A percentile compares a stretch with the other conserved stretches of the same genome.
phyloP scores from a whole-genome alignment of 2,329 filamentous ascomycete genomes.

The Dendrostoma leiphaemia region DNA sequence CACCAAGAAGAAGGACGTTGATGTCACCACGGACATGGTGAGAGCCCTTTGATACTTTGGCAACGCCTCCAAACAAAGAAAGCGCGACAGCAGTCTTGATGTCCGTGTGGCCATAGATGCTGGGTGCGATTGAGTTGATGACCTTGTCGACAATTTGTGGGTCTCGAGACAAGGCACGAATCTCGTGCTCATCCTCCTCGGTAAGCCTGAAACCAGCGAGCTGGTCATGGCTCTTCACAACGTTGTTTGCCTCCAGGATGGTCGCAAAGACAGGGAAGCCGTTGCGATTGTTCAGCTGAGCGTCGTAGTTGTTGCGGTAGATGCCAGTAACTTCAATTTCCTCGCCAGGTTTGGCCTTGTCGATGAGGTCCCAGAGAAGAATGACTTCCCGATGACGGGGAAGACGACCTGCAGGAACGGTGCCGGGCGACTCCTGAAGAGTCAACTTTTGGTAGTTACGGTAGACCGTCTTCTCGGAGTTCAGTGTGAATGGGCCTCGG shows the following conservation, averaged over 20 bases:
- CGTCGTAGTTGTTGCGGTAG: conserved; percentile 98
- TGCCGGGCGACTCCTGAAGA: conserved; percentile 93
- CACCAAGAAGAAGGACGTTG: conserved; percentile 93
- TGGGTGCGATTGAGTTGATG: conserved; percentile 88
- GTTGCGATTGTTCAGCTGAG: conserved; percentile 96
- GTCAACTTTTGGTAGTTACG: conserved; percentile 98
- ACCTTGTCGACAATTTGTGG: conserved; percentile 92
- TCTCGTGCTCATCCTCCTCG: conserved; percentile 90
- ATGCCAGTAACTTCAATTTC: conserved; percentile 96
- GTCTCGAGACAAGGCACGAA: conserved; percentile 83
- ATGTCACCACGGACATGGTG: conserved; percentile 95
- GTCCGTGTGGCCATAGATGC: conserved; percentile 94
- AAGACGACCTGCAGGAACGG: conserved; percentile 90
- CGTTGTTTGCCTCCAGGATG: conserved; percentile 94
- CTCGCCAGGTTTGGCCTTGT: conserved; percentile 93
- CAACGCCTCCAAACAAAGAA: conserved; percentile 91
- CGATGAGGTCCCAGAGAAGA: conserved; percentile 93
- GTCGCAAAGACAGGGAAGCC: conserved; percentile 98
- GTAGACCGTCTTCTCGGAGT: conserved; percentile 97
- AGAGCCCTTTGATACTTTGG: conserved; percentile 83
- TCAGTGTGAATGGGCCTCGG: conserved; percentile 89
- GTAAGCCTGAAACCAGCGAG: conserved; percentile 94
- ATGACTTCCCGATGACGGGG: conserved; percentile 93
- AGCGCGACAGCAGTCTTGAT: conserved; percentile 96
- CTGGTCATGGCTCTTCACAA: conserved; percentile 96